Evolutionary conservation across 129 eudicot genomes (phyloP).

Genomic region (Chrysanthemum seticuspe): DNA sequence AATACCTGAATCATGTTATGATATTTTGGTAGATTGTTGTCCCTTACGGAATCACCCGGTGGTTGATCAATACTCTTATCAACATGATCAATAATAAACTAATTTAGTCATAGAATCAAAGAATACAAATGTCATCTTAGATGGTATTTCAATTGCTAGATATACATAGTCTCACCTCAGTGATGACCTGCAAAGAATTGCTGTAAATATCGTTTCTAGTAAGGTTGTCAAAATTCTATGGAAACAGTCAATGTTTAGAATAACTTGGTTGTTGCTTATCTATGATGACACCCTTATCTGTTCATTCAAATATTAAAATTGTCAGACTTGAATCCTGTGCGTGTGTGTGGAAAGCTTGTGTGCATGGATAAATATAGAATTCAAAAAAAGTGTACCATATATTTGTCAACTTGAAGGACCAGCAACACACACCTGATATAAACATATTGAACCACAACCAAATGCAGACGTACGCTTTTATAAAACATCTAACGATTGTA

Average conservation of each 20-base stretch:
- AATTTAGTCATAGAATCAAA: constrained; percentile 8
- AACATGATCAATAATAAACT: constrained; percentile 1
- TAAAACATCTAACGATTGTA: too few relatives aligned
- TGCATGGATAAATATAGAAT: background rate
- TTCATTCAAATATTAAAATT: background rate
- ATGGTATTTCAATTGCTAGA: background rate
- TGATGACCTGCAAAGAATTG: constrained; percentile 17
- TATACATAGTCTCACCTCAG: constrained; percentile 26
- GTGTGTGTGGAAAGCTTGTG: background rate
- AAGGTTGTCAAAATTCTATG: constrained; percentile 19
- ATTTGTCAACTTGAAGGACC: too few relatives aligned
- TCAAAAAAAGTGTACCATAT: too few relatives aligned
- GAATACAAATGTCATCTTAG: background rate
- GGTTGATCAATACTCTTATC: constrained; percentile 37
- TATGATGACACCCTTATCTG: constrained; percentile 48
- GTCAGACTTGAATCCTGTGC: background rate
- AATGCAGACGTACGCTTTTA: too few relatives aligned
- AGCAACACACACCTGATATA: too few relatives aligned
- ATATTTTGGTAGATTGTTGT: background rate
- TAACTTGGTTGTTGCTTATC: constrained; percentile 39
- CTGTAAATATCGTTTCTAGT: constrained; percentile 34
- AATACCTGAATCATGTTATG: too few relatives aligned
- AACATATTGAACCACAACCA: too few relatives aligned
- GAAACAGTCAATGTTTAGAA: constrained; percentile 38
- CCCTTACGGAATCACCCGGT: constrained; percentile 33